Base-by-base conservation (phyloP, 805 yeast genomes). In the Starmerella vitae region DNA sequence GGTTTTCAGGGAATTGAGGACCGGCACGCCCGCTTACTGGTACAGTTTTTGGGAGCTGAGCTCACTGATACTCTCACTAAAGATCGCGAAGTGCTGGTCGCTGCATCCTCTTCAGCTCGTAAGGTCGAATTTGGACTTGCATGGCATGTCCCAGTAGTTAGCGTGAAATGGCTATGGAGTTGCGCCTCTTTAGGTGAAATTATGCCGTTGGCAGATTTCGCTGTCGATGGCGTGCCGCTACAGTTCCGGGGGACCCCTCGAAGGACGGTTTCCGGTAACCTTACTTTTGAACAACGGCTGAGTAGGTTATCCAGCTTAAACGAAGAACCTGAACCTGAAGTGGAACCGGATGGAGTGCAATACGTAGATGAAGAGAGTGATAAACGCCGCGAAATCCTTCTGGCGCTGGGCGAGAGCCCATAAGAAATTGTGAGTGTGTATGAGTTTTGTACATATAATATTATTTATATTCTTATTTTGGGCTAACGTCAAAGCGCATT, bases 401-500 rank as follows among this genome's bases (percentile, higher is more conserved):
- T 17, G 20, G 36, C 45, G 2, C 39, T 44, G 36, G 42, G 37
- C 17, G 30, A 27, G 17, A 27, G 30, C 17, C 17, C 10, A 7
- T 27, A 17, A 27, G 26, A n/a, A n/a, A n/a, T n/a, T n/a, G n/a
- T n/a, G n/a, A n/a, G n/a, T n/a, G n/a, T n/a, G n/a, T n/a, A n/a
- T n/a, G n/a, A n/a, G n/a, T n/a, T n/a, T n/a, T n/a, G n/a, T n/a
- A n/a, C n/a, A n/a, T n/a, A n/a, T n/a, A n/a, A n/a, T n/a, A 12
- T 22, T 22, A 22, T 22, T 8, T 22, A 22, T 8, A 22, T 22
- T 8, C n/a, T 42, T 44, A 53, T 32, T 45, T 41, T 2, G 67
- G 94, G 38, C 70, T 76, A 37, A 86, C 93, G 53, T 82, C 82
- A 65, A 83, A 88, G 48, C 78, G 76, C 78, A 91, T 70, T 62